Evolutionary conservation across 805 yeast genomes (phyloP), one percentile per base, ranked within the genome.

Genomic region (Barnettozyma sucrosica): DNA sequence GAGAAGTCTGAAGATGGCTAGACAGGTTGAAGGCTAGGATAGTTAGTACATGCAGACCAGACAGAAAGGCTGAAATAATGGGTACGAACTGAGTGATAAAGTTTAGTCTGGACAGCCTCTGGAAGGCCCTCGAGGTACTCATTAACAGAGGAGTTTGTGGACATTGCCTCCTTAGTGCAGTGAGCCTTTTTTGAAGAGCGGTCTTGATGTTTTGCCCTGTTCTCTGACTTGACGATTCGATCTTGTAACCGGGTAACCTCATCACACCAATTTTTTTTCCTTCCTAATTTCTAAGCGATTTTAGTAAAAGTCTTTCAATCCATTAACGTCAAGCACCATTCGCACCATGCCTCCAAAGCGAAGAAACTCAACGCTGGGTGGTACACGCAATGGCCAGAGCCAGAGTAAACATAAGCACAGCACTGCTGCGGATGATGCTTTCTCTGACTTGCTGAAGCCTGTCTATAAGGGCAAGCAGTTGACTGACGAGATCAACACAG

Each of bases 81-180:
- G 5, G 8, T 36, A 58, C 68, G 38, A 51, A 66, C 69, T 32
- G 87, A 79, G 57, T 80, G 83, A 66, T 86, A 93, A 20, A 93
- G 74, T 59, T 89, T 79, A 20, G 83, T 74, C 56, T 90, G 92
- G n/a, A 89, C 87, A 6, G 85, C 73, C 59, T 85, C 89, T 1
- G 98, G 96, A 6, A 93, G 79, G 18, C 87, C 89, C 62, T 89
- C 97, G 51, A 93, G 72, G 66, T 93, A 89, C 57, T 86, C 95
- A 61, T 87, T 87, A 51, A 90, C 93, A 1, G 83, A 79, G 44
- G 73, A 64, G 24, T 66, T 55, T 7, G 65, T 53, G 1, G 65
- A 34, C 62, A 57, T 9, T 28, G 32, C 14, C 32, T 13, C 16
- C 11, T 25, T 9, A 9, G 11, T 6, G 3, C 7, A 8, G 7